phyloP scores from a whole-genome alignment of 2,329 filamentous ascomycete genomes.

The Aschersonia sp. region DNA sequence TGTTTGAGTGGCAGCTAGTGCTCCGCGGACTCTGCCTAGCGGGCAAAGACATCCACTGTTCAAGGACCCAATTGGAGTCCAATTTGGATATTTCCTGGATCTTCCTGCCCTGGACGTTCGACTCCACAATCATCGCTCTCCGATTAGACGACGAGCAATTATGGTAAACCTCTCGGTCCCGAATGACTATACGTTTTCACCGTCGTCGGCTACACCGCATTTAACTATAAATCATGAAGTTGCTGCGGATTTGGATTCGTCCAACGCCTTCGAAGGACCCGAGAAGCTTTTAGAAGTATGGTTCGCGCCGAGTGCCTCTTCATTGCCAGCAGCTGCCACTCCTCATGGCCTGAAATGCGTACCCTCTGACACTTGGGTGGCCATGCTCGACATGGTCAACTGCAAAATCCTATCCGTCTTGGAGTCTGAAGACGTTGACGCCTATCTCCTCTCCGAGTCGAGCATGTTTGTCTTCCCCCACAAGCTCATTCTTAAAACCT shows the following conservation, averaged over 20 bases:
- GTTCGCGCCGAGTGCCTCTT: conserved; percentile 71
- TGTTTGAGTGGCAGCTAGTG: conserved; percentile 97
- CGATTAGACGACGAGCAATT: background rate
- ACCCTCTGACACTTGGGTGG: conserved; percentile 73
- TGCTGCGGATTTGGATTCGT: conserved; percentile 82
- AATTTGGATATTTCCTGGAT: too few relatives aligned
- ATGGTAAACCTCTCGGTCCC: conserved; percentile 80
- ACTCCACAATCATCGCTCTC: background rate
- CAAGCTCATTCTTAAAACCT: conserved; percentile 97
- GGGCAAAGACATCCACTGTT: conserved; percentile 11
- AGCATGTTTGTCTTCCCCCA: conserved; percentile 99
- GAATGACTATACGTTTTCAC: conserved; percentile 68
- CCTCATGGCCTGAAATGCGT: conserved; percentile 78
- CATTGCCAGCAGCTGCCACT: conserved; percentile 55
- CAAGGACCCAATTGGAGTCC: background rate
- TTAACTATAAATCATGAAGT: conserved; percentile 95
- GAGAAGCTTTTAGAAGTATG: conserved; percentile 98
- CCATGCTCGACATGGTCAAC: conserved; percentile 94
- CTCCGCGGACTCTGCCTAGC: conserved; percentile 54
- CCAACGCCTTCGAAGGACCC: conserved; percentile 92
- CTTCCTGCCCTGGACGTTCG: background rate
- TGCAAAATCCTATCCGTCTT: conserved; percentile 95
- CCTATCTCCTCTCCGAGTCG: conserved; percentile 92
- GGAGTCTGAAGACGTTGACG: conserved; percentile 85
- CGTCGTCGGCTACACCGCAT: conserved; percentile 71